Percentiles rank a stretch among this genome's conserved stretches.
These are phyloP conservation scores for Trichoderma sp. DNA, from an alignment of 2,329 filamentous ascomycete genomes.

Conservation along the genomic window DNA sequence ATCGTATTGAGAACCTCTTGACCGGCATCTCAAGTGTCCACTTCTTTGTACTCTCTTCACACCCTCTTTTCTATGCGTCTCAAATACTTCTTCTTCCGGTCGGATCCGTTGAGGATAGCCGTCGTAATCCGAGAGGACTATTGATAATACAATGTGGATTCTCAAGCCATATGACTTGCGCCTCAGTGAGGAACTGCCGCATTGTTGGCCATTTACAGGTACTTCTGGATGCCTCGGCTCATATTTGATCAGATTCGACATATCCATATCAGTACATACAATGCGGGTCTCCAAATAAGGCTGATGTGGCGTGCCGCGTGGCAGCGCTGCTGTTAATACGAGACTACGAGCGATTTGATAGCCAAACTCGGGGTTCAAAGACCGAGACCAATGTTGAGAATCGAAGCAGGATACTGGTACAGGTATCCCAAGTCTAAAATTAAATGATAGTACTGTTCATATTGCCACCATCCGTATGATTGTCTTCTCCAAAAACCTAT, in stretches of 20 bases:
- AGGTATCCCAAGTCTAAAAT: slow-evolving; percentile 23
- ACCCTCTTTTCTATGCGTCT: background rate
- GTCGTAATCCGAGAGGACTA: slow-evolving; percentile 10
- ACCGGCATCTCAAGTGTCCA: background rate
- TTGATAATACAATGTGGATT: background rate
- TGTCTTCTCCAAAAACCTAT: background rate
- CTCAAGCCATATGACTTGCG: background rate
- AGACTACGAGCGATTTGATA: background rate
- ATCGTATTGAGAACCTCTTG: background rate
- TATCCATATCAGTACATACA: background rate
- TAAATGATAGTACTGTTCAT: slow-evolving; percentile 25
- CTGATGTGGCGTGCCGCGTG: background rate
- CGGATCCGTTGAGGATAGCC: background rate
- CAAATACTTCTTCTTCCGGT: background rate
- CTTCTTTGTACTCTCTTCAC: slow-evolving; percentile 5
- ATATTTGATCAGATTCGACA: background rate
- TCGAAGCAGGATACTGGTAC: slow-evolving; percentile 18
- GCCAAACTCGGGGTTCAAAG: slow-evolving; percentile 1
- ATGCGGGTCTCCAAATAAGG: background rate
- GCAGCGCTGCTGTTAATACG: background rate
- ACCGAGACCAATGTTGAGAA: slow-evolving; percentile 10
- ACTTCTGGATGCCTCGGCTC: slow-evolving; percentile 4
- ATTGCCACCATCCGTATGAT: slow-evolving; percentile 11
- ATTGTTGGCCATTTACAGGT: background rate
- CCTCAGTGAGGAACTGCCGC: background rate